phyloP scores from a whole-genome alignment of 2,329 filamentous ascomycete species.

The Scortechinia acanthostroma region DNA sequence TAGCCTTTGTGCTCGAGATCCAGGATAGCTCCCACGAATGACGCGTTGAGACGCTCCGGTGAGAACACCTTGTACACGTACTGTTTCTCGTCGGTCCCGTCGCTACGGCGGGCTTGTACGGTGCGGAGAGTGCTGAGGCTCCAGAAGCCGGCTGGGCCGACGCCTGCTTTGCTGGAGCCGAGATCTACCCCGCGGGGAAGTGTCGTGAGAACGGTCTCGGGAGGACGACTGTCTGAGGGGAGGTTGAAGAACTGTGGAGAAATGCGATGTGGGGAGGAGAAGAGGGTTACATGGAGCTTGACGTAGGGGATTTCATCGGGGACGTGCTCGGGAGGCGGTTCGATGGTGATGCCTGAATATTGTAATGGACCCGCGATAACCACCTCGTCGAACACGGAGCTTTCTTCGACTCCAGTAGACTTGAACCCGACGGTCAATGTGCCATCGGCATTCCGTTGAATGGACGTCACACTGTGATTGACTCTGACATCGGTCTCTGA shows the following conservation, averaged over 20 bases:
- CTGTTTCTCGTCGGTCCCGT: slow-evolving; percentile 26
- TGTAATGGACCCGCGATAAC: slow-evolving; percentile 56
- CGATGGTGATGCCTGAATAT: slow-evolving; percentile 35
- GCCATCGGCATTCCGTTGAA: slow-evolving; percentile 28
- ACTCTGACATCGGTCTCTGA: slow-evolving; percentile 36
- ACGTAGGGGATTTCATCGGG: slow-evolving; percentile 55
- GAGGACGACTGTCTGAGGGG: slow-evolving; percentile 44
- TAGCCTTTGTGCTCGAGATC: no score
- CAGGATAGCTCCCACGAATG: slow-evolving; percentile 44
- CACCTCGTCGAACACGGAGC: slow-evolving; percentile 42
- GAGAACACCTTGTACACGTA: slow-evolving; percentile 63
- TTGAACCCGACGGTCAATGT: slow-evolving; percentile 19
- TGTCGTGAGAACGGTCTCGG: slow-evolving; percentile 77
- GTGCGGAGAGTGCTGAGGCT: slow-evolving; percentile 70
- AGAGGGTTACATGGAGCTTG: slow-evolving; percentile 55
- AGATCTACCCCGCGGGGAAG: slow-evolving; percentile 52
- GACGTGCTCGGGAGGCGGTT: slow-evolving; percentile 8
- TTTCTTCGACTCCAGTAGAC: slow-evolving; percentile 2
- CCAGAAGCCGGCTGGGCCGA: slow-evolving; percentile 75
- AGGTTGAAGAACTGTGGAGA: slow-evolving; percentile 67
- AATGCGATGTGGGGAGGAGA: slow-evolving; percentile 48
- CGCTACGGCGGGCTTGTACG: slow-evolving; percentile 49
- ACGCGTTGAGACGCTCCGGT: slow-evolving; percentile 38
- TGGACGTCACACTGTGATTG: slow-evolving; percentile 39
- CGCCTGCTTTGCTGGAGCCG: slow-evolving; percentile 38